Evolutionary conservation across 1,284 basidiomycete genomes (phyloP), one percentile per base, ranked within the genome.

Genomic region (Neolentinus lepideus): DNA sequence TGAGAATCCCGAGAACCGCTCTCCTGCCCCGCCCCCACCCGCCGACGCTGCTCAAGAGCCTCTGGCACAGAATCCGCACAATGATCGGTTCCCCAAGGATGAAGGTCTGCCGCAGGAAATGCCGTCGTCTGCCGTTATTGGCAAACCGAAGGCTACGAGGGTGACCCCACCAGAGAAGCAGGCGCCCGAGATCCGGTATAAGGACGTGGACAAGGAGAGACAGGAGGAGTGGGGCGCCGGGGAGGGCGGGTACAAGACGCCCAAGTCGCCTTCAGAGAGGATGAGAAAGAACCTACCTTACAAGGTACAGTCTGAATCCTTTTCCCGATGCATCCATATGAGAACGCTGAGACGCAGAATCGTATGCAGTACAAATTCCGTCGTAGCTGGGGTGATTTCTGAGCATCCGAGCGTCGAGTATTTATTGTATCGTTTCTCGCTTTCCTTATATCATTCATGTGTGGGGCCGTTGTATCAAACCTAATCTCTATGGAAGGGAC

Each of bases 361-460:
- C 78, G 77, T 53, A 76, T 86, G 70, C 83, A 92, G 90, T 92
- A 91, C 71, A 92, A 92, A 71, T 90, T 92, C 81, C 81, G 84
- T 54, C 81, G 88, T 54, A 88, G 75, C 62, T 92, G 89, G 88
- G 88, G 88, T 35, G 90, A 92, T 69, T 92, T 92, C 70, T 92
- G 63, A 25, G 45, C 45, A 21, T 47, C 9, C 33, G 16, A 16
- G 9, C 16, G 33, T 21, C n/a, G 12, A 16, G 12, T 43, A 43
- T 43, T 43, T 43, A 43, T 43, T 43, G n/a, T 43, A 43, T 21
- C n/a, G 16, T 43, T 6, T 43, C 4, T 43, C 38, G 38, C n/a
- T 43, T 16, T 43, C 19, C 8, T 16, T 43, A 4, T 16, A 43
- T 6, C 38, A 16, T n/a, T 9, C 16, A 16, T n/a, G 6, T n/a